These are phyloP conservation scores for Fusarium tanahbumbuense DNA, from an alignment of 2,329 filamentous ascomycete species.

Conservation along the genomic window DNA sequence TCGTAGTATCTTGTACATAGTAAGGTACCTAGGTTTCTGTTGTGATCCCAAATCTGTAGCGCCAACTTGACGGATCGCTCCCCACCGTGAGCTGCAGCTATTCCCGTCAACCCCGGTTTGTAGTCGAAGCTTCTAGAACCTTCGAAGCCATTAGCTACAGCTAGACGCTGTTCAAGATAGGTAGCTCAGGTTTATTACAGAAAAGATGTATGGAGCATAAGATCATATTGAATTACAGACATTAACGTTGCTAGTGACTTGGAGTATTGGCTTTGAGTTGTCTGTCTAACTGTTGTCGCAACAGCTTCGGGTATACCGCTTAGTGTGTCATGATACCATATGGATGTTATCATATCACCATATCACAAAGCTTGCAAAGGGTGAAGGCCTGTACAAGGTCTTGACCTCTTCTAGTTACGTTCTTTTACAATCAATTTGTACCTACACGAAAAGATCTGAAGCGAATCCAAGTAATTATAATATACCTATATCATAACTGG, in stretches of 20 bases:
- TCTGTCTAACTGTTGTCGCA: not conserved
- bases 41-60: slow-evolving; percentile 5
- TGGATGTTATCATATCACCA: not conserved
- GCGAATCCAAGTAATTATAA: not conserved
- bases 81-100: slow-evolving; percentile 26
- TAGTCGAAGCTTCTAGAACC: slow-evolving; percentile 46
- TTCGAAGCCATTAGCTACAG: slow-evolving; percentile 27
- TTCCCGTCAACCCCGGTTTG: slow-evolving; percentile 23
- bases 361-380: not conserved
- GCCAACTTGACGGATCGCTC: slow-evolving; percentile 12
- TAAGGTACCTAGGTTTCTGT: not conserved
- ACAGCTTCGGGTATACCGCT: not conserved
- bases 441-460: not conserved
- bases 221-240: not conserved
- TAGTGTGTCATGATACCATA: not conserved
- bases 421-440: not conserved
- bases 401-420: not conserved
- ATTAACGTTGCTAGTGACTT: not conserved
- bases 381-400: not conserved
- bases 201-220: not conserved
- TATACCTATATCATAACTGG: not conserved
- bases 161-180: not conserved
- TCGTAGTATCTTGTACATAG: slow-evolving; percentile 1
- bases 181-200: not conserved
- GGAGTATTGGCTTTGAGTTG: not conserved